phyloP scores from a whole-genome alignment of 805 yeast species.

The Wickerhamiella allomyrinae region DNA sequence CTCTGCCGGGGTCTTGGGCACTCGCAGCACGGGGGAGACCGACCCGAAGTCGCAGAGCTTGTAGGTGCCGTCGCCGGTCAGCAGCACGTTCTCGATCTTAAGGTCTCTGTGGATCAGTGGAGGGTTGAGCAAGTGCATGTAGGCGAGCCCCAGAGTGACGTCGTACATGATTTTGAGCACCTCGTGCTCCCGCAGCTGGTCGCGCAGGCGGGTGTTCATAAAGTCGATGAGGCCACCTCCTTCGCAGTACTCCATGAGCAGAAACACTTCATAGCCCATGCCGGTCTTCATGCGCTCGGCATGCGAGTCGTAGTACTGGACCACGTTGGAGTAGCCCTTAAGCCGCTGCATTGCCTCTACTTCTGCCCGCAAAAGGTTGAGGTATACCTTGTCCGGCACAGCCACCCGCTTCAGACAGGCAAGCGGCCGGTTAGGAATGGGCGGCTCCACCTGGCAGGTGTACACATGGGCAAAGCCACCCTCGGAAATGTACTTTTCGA shows the following conservation, averaged over 20 bases:
- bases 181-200: constrained; percentile 63
- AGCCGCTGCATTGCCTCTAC: constrained; percentile 94
- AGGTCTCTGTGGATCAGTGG: constrained; percentile 82
- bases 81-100: constrained; percentile 85
- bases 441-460: constrained; percentile 54
- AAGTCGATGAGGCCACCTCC: constrained; percentile 70
- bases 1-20: constrained; percentile 63
- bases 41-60: constrained; percentile 93
- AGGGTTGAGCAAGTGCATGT: constrained; percentile 60
- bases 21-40: constrained; percentile 51
- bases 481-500: constrained; percentile 60
- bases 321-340: constrained; percentile 64
- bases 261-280: constrained; percentile 60
- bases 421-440: constrained; percentile 34
- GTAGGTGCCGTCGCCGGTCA: constrained; percentile 49
- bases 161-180: constrained; percentile 75
- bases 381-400: constrained; percentile 77
- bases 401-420: constrained; percentile 92
- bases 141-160: constrained; percentile 60
- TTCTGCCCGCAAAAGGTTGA: constrained; percentile 77
- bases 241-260: constrained; percentile 87
- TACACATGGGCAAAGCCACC: constrained; percentile 96
- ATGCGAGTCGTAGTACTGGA: constrained; percentile 86
- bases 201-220: constrained; percentile 74
- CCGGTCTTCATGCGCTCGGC: constrained; percentile 52